A percentile compares a stretch with the other conserved stretches of the same genome.
phyloP scores from a whole-genome alignment of 2,329 filamentous ascomycete genomes.

The Fonsecaea monophora region DNA sequence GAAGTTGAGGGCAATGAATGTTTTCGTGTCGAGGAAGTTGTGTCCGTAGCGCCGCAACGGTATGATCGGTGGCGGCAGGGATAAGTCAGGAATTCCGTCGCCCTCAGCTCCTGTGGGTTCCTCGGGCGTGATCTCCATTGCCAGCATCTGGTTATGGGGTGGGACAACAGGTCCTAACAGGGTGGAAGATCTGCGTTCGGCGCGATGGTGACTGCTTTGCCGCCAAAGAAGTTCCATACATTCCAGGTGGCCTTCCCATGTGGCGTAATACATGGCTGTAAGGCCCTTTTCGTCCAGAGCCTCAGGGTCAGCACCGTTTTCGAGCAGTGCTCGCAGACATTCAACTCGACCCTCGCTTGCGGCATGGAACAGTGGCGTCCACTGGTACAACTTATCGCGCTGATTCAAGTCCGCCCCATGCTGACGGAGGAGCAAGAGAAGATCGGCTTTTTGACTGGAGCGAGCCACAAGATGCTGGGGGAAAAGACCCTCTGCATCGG shows the following conservation, averaged over 20 bases:
- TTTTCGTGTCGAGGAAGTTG: slow-evolving; percentile 98
- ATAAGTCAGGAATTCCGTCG: slow-evolving; percentile 89
- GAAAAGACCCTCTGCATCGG: slow-evolving; percentile 93
- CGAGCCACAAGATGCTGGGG: slow-evolving; percentile 96
- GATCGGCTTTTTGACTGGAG: slow-evolving; percentile 79
- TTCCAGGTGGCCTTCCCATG: slow-evolving; percentile 94
- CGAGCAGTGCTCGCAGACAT: slow-evolving; percentile 80
- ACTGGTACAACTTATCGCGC: slow-evolving; percentile 93
- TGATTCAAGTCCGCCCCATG: slow-evolving; percentile 92
- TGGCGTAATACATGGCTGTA: slow-evolving; percentile 96
- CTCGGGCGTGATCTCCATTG: slow-evolving; percentile 38
- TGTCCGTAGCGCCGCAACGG: slow-evolving; percentile 93
- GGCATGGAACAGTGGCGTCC: slow-evolving; percentile 95
- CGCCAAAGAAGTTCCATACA: slow-evolving; percentile 83
- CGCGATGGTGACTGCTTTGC: slow-evolving; percentile 40
- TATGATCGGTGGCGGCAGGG: slow-evolving; percentile 93
- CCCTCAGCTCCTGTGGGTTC: slow-evolving; percentile 46
- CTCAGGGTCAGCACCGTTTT: slow-evolving; percentile 77
- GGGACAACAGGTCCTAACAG: slow-evolving; percentile 27
- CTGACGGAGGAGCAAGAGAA: slow-evolving; percentile 79
- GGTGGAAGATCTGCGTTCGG: slow-evolving; percentile 27
- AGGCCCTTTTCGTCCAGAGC: slow-evolving; percentile 90
- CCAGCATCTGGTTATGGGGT: slow-evolving; percentile 30
- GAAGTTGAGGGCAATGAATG: slow-evolving; percentile 91
- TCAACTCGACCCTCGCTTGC: slow-evolving; percentile 94